Percentiles rank a stretch among this genome's conserved stretches.
Conservation (phyloP, 2,329 filamentous ascomycete genomes). For the Fusarium nurragi region DNA sequence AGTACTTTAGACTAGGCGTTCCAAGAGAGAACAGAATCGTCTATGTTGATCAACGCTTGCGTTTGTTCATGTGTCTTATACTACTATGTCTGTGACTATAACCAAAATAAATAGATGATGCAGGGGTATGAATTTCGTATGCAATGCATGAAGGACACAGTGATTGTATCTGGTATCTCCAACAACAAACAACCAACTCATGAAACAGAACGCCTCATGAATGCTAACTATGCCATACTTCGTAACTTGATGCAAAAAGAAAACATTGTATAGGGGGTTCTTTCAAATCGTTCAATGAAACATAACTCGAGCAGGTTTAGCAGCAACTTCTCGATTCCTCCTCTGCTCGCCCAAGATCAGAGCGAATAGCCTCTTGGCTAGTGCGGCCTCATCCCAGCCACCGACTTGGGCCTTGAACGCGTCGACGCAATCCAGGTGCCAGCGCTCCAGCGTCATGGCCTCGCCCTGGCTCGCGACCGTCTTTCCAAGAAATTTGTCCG, state of each 20-base stretch:
- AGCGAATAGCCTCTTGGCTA: slow-evolving; percentile 64
- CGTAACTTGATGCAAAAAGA: slow-evolving; percentile 27
- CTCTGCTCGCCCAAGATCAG: slow-evolving; percentile 62
- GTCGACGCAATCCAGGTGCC: slow-evolving; percentile 68
- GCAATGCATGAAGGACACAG: slow-evolving; percentile 25
- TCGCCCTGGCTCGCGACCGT: slow-evolving; percentile 58
- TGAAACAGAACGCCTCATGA: slow-evolving; percentile 39
- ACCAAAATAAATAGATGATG: slow-evolving; percentile 3
- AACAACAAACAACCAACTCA: slow-evolving; percentile 25
- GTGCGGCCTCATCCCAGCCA: slow-evolving; percentile 59
- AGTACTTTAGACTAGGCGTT: slow-evolving; percentile 46
- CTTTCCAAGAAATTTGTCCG: slow-evolving; percentile 57
- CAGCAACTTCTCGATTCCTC: slow-evolving; percentile 22
- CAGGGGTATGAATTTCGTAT: slow-evolving; percentile 20
- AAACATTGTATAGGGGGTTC: background rate
- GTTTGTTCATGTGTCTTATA: slow-evolving; percentile 19
- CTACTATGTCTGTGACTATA: slow-evolving; percentile 9
- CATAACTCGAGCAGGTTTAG: slow-evolving; percentile 40
- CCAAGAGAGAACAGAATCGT: slow-evolving; percentile 43
- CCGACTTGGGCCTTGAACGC: slow-evolving; percentile 60
- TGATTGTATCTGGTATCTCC: slow-evolving; percentile 36
- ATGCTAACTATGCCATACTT: slow-evolving; percentile 33
- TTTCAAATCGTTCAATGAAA: slow-evolving; percentile 43
- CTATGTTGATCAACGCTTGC: slow-evolving; percentile 32
- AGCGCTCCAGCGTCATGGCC: slow-evolving; percentile 60